Percentiles rank a stretch among this genome's conserved stretches.
Evolutionary conservation across 2,329 filamentous ascomycete species (phyloP).

Genomic region (Diaporthe helianthi): DNA sequence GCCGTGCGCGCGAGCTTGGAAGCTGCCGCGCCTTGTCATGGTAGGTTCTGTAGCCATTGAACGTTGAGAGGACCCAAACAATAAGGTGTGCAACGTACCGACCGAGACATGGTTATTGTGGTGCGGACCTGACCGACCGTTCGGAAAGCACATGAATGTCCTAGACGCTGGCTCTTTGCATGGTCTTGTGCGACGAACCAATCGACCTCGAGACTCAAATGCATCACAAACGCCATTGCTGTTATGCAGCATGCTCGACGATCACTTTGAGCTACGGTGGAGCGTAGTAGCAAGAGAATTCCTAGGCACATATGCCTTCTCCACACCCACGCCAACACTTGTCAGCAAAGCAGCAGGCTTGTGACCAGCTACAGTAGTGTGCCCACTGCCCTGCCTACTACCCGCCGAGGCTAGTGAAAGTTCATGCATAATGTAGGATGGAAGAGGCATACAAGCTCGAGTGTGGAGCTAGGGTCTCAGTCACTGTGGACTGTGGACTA

Average conservation of each 20-base stretch:
- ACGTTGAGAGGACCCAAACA: not conserved
- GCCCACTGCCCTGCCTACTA: conserved; percentile 41
- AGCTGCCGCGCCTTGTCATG: not conserved
- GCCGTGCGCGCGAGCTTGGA: not conserved
- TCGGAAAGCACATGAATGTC: not conserved
- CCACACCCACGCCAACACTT: not conserved
- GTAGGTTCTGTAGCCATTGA: not conserved
- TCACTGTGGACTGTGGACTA: conserved; percentile 14
- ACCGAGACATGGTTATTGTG: conserved; percentile 1
- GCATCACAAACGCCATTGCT: conserved; percentile 6
- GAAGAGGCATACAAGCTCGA: conserved; percentile 1
- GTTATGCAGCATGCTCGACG: not conserved
- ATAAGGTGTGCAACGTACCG: not conserved
- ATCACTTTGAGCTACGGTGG: not conserved
- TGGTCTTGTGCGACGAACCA: conserved; percentile 19
- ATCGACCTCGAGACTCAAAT: conserved; percentile 3
- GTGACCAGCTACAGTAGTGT: conserved; percentile 33
- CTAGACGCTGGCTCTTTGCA: conserved; percentile 12
- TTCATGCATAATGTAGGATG: conserved; percentile 37
- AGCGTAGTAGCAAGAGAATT: conserved; percentile 1
- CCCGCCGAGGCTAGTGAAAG: conserved; percentile 41
- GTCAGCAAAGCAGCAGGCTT: not conserved
- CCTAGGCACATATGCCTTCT: not conserved
- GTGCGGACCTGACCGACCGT: conserved; percentile 14
- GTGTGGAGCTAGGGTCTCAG: conserved; percentile 22